A percentile compares a stretch with the other conserved stretches of the same genome.
Evolutionary conservation across 2,329 filamentous ascomycete genomes (phyloP).

Genomic region (Calonectria pseudoturangicola): DNA sequence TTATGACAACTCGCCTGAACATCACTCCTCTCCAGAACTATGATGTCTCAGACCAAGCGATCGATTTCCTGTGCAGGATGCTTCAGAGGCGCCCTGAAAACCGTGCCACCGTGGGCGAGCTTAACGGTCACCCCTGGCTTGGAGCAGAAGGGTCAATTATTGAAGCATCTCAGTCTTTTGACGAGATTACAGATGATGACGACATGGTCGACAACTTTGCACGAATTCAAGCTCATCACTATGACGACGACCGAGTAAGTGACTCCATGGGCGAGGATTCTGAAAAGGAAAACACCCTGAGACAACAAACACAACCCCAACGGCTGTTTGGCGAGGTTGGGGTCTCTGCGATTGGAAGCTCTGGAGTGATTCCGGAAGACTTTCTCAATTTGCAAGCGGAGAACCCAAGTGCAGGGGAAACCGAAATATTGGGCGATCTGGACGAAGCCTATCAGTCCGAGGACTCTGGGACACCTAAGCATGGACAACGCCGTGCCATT

Average conservation of each 20-base stretch:
- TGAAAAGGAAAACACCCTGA: conserved; percentile 86
- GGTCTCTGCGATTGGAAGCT: conserved; percentile 72
- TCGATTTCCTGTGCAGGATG: conserved; percentile 86
- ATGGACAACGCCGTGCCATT: conserved; percentile 46
- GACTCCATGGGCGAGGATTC: conserved; percentile 78
- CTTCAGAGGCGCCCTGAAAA: conserved; percentile 85
- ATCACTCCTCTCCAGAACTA: conserved; percentile 75
- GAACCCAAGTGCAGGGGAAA: conserved; percentile 62
- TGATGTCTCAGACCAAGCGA: conserved; percentile 78
- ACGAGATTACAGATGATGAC: conserved; percentile 78
- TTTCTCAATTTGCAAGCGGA: conserved; percentile 69
- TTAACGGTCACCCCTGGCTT: conserved; percentile 87
- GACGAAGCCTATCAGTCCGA: conserved; percentile 67
- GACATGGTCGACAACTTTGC: conserved; percentile 76
- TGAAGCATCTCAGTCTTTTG: conserved; percentile 68
- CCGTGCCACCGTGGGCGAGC: conserved; percentile 83
- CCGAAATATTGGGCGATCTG: conserved; percentile 67
- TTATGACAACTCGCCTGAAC: conserved; percentile 87
- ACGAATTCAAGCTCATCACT: conserved; percentile 66
- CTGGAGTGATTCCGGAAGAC: conserved; percentile 69
- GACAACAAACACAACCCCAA: conserved; percentile 70
- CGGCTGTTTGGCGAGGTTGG: conserved; percentile 75
- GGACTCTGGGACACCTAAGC: conserved; percentile 57
- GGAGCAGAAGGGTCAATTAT: conserved; percentile 55
- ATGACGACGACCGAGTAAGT: conserved; percentile 63